Base-by-base conservation (phyloP, 2,329 filamentous ascomycete genomes). In the Clarireedia monteithiana region DNA sequence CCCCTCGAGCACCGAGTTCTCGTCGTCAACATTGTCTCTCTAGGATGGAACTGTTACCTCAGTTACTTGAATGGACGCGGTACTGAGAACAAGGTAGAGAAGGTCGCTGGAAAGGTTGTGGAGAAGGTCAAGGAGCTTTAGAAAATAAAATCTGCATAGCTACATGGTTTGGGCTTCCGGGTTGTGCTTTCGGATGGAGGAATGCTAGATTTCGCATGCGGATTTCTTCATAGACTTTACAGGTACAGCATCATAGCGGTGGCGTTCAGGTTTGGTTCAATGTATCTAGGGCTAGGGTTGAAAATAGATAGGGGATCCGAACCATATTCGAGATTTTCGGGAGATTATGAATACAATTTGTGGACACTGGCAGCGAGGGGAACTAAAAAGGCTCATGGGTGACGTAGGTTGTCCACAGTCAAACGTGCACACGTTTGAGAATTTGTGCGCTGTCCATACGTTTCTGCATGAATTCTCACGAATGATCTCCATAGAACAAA, bases 1-100 rank as follows among this genome's bases (percentile, higher is more conserved):
- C 86, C 86, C 14, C 68, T 88, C 59, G 79, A 88, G 64, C 79
- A 85, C 66, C 73, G 85, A 52, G 82, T 89, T n/a, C 67, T 89
- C 63, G 76, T 88, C 12, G 86, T 89, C 39, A 89, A 89, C 67
- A 71, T 88, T 45, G 75, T 89, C 39, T 83, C 80, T 58, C 72
- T 88, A 63, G 84, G 83, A 36, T 73, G 71, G 71, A 73, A 73
- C 60, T 72, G 71, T 51, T 73, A 73, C 49, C 58, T 73, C 36
- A 73, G 71, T 58, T 70, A 63, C 53, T 58, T 70, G 38, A 72
- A 70, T 36, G 58, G 58, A 26, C 50, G 57, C 5, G 50, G 26
- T 4, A 46, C 53, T 10, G 54, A 52, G 12, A 38, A 27, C n/a
- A 46, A 44, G 23, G 47, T 54, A 12, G 56, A 36, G 12, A 10